Percentiles rank a stretch among this genome's conserved stretches.
phyloP scores from a whole-genome alignment of 2,329 filamentous ascomycete genomes.

The Metarhizium rileyi region DNA sequence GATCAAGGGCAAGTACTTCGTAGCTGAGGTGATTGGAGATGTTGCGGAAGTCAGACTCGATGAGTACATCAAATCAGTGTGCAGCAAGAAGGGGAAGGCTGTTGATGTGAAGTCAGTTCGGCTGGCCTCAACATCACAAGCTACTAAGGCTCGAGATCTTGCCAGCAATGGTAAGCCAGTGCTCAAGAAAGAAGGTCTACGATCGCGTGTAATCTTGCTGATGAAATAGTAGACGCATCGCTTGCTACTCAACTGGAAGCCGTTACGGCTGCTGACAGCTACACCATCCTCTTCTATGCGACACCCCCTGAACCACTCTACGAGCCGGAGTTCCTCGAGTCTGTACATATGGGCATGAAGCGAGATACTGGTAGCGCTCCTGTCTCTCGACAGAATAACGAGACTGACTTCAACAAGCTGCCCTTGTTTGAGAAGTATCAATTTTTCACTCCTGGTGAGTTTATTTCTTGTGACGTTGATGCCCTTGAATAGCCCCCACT shows the following conservation, averaged over 20 bases:
- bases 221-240: slow-evolving; percentile 32
- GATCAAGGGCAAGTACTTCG: slow-evolving; percentile 32
- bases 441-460: slow-evolving; percentile 75
- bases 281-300: slow-evolving; percentile 69
- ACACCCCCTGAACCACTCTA: slow-evolving; percentile 51
- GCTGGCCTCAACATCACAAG: slow-evolving; percentile 30
- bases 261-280: slow-evolving; percentile 34
- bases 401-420: slow-evolving; percentile 29
- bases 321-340: slow-evolving; percentile 52
- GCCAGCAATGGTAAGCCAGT: slow-evolving; percentile 36
- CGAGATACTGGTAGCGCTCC: slow-evolving; percentile 33
- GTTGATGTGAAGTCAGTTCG: slow-evolving; percentile 29
- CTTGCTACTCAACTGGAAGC: slow-evolving; percentile 39
- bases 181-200: not conserved
- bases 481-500: no score
- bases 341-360: slow-evolving; percentile 65
- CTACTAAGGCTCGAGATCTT: slow-evolving; percentile 33
- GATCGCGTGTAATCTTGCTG: not conserved
- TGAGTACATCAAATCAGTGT: slow-evolving; percentile 36
- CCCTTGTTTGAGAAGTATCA: slow-evolving; percentile 86
- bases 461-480: not conserved
- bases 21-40: slow-evolving; percentile 49
- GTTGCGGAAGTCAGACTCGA: slow-evolving; percentile 31
- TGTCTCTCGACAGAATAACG: slow-evolving; percentile 28
- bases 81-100: slow-evolving; percentile 28